Base-by-base conservation (phyloP, 2,329 filamentous ascomycete genomes). In the Fusarium temperatum region DNA sequence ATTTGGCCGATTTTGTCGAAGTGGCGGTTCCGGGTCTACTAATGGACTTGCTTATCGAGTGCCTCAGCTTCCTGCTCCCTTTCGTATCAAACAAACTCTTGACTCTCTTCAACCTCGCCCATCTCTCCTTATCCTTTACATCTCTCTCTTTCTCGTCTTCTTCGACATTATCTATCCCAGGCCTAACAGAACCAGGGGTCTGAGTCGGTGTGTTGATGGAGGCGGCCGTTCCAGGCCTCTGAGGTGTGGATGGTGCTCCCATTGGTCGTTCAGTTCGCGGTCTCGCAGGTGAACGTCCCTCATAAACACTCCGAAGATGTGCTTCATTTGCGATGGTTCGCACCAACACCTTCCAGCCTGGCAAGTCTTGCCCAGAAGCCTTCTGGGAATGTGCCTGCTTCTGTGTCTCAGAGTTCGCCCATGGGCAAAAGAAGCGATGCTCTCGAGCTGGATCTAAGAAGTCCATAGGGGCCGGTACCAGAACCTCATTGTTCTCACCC, bases 401-500 rank as follows among this genome's bases (percentile, higher is more conserved):
- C 79, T 95, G 93, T 3, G 89, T 87, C 17, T 83, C 78, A 7
- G 89, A 82, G 75, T 91, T 94, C 67, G 92, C 87, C 94, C 94
- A 96, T 2, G 94, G 94, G 75, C 94, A 96, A 78, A 95, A 96
- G 78, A 94, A 93, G 70, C 94, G 90, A 81, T 96, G 94, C 80
- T 95, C 92, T 10, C 87, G 87, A 5, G 92, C 83, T 9, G 91
- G 90, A 78, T 96, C 91, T 4, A 96, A 86, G 63, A 89, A 85
- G 74, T 89, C 88, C 87, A 93, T 91, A 3, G 89, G 88, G 6
- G 91, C 88, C 3, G 88, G 87, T 9, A 88, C 85, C 17, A 91
- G 81, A 15, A 91, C 83, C 41, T 87, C 82, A 0, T 86, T 87
- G 22, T 84, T 82, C 3, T 85, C 84, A 66, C 89, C 87, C 36